Evolutionary conservation across 129 eudicot species (phyloP).

Genomic region (Silybum marianum): DNA sequence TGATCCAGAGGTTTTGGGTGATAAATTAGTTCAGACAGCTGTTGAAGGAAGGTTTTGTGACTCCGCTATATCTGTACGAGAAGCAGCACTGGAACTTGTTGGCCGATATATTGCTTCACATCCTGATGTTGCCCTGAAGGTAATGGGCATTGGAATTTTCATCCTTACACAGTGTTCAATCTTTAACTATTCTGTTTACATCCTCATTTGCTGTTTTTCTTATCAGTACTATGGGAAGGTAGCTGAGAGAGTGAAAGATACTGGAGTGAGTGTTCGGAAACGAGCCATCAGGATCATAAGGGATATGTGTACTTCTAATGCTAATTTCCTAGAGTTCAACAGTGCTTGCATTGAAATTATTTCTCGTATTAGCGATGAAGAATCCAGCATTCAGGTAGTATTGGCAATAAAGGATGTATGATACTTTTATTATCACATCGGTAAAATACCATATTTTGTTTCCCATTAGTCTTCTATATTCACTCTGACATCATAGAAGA

Average conservation of each 20-base stretch:
- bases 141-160: constrained; percentile 24
- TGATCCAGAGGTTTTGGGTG: constrained; percentile 95
- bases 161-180: constrained; percentile 1
- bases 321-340: constrained; percentile 63
- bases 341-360: constrained; percentile 92
- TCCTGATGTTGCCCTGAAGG: constrained; percentile 97
- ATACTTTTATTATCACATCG: neutral
- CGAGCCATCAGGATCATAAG: constrained; percentile 91
- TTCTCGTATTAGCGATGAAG: constrained; percentile 95
- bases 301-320: constrained; percentile 91
- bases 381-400: constrained; percentile 96
- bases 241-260: constrained; percentile 94
- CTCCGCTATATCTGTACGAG: constrained; percentile 92
- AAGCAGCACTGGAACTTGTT: constrained; percentile 98
- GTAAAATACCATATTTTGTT: constrained; percentile 1
- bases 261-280: constrained; percentile 96
- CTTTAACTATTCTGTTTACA: neutral
- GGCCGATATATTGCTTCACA: constrained; percentile 96
- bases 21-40: constrained; percentile 88
- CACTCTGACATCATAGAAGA: neutral
- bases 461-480: neutral
- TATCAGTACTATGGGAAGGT: constrained; percentile 93
- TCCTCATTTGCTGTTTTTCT: constrained; percentile 19
- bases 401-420: constrained; percentile 12
- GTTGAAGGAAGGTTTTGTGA: constrained; percentile 99